Evolutionary conservation across 139 green algal species (phyloP), one percentile per base, ranked within the genome.

Genomic region (Picochlorum costavermella): DNA sequence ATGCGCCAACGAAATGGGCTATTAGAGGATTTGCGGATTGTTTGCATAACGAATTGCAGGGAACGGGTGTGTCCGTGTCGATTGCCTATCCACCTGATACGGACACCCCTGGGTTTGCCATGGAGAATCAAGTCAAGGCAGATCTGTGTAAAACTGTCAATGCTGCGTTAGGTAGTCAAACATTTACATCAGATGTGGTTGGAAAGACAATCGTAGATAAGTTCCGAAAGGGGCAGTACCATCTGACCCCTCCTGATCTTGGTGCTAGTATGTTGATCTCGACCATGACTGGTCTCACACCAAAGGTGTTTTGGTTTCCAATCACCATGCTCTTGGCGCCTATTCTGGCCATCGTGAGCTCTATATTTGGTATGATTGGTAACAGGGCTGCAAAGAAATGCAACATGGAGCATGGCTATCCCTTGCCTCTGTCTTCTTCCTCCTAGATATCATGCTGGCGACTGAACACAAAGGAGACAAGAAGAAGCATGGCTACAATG

Each of bases 11-110:
- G 64, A 96, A 96, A 75, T 90, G 80, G 71, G 89, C 89, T 8
- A 61, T 96, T 16, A 73, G 84, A 23, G 86, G 88, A 0, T 75
- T 96, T 50, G 83, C 82, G 43, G 89, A 96, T 64, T 84, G 71
- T 58, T 68, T 96, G 29, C 63, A 84, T 0, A 94, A 91, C 59
- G 88, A 95, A 80, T 78, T 89, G 0, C 68, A 80, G 58, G 81
- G 79, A 43, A 88, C 74, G 8, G 66, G 72, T 2, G 88, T 96
- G 12, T 53, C 31, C 0, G 45, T 95, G 4, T 86, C 70, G 16
- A 75, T 96, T 12, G 80, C 73, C 0, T 90, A 86, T 68, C 89
- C 89, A 4, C 81, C 86, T 3, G 88, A 96, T 82, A 94, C 83
- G 3, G 74, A 87, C 66, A 95, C 87, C 0, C 86, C 89, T 1